Evolutionary conservation across 257 asterid species (phyloP).

Genomic region (Pogostemon cablin): DNA sequence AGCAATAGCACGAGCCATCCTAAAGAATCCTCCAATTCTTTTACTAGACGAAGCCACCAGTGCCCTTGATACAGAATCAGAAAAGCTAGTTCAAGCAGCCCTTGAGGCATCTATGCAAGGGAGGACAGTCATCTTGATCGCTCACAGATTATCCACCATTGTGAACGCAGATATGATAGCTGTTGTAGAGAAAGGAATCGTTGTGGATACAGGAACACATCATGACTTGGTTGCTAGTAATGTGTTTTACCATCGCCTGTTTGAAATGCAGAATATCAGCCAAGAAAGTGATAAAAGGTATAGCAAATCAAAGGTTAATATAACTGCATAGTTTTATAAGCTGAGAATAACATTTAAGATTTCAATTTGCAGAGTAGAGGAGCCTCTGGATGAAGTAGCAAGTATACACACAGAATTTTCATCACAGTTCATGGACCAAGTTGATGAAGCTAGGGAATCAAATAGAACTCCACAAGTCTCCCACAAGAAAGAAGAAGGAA

Average conservation of each 20-base stretch:
- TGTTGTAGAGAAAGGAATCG: conserved; percentile 67
- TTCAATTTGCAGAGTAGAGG: conserved; percentile 43
- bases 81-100: conserved; percentile 82
- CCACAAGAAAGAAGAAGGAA: conserved; percentile 41
- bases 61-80: conserved; percentile 90
- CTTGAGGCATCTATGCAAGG: conserved; percentile 76
- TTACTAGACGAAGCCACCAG: conserved; percentile 92
- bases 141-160: conserved; percentile 82
- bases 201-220: conserved; percentile 67
- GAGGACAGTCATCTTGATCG: conserved; percentile 78
- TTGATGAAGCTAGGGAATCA: conserved; percentile 39
- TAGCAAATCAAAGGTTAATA: conserved; percentile 12
- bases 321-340: conserved; percentile 13
- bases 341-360: conserved; percentile 24
- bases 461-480: conserved; percentile 37
- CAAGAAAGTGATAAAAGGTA: conserved; percentile 57
- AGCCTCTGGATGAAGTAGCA: conserved; percentile 37
- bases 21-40: conserved; percentile 78
- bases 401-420: conserved; percentile 40
- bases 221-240: conserved; percentile 46
- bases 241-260: conserved; percentile 58
- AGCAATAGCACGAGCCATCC: conserved; percentile 84
- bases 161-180: conserved; percentile 72
- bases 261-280: conserved; percentile 66
- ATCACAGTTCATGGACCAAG: conserved; percentile 42